phyloP scores from a whole-genome alignment of 1,139 yeast species.

The Tardiomyces depauwii region DNA sequence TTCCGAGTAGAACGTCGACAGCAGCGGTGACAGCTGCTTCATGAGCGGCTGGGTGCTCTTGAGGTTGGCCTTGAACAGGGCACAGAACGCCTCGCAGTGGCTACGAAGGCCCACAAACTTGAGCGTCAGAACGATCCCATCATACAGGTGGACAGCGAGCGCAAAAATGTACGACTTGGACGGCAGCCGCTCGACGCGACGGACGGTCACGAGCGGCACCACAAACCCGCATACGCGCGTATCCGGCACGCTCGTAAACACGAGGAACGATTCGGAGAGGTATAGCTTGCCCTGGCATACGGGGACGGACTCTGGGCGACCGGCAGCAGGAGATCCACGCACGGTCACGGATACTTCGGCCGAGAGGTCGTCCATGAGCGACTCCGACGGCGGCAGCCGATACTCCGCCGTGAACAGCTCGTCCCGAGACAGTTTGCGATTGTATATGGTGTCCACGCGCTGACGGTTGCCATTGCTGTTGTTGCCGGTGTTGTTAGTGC shows the following conservation, averaged over 20 bases:
- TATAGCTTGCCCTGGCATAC: conserved; percentile 48
- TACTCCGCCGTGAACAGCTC: conserved; percentile 58
- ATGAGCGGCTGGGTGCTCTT: conserved; percentile 55
- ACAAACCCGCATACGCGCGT: conserved; percentile 55
- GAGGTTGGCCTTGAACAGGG: conserved; percentile 48
- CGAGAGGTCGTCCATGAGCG: conserved; percentile 51
- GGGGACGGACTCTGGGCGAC: conserved; percentile 14
- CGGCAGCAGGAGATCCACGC: conserved; percentile 6
- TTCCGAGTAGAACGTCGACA: conserved; percentile 74
- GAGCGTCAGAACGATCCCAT: conserved; percentile 50
- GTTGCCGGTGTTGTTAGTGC: conserved; percentile 10
- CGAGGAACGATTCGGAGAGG: conserved; percentile 62
- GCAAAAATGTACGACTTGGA: conserved; percentile 72
- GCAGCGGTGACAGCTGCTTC: conserved; percentile 48
- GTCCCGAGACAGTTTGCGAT: conserved; percentile 38
- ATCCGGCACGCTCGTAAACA: conserved; percentile 64
- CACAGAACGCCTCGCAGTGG: conserved; percentile 73
- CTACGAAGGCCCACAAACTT: conserved; percentile 73
- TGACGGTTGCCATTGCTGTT: conserved; percentile 2
- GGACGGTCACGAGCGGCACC: conserved; percentile 65
- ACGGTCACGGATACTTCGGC: conserved; percentile 54
- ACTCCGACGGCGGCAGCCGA: conserved; percentile 61
- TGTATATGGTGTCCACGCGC: conserved; percentile 22
- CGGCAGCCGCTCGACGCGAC: conserved; percentile 79
- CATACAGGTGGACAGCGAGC: conserved; percentile 56